A percentile compares a stretch with the other conserved stretches of the same genome.
These are phyloP conservation scores for Microascus cirrosus DNA, from an alignment of 2,329 filamentous ascomycete genomes.

Conservation along the genomic window DNA sequence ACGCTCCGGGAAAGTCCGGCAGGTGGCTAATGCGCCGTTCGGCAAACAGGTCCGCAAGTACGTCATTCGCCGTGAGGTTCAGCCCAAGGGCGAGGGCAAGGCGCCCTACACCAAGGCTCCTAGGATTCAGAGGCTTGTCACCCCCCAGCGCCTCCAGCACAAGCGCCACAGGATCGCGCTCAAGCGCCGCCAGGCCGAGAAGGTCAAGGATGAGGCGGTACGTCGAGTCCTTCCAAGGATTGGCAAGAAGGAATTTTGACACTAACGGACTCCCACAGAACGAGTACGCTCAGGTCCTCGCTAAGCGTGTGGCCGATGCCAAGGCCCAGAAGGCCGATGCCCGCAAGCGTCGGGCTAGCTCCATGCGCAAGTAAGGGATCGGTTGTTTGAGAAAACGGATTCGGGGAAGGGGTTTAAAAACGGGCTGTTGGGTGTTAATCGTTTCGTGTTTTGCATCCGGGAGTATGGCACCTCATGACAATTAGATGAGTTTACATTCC, in stretches of 20 bases:
- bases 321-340: constrained; percentile 88
- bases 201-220: constrained; percentile 98
- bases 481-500: neutral
- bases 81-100: constrained; percentile 95
- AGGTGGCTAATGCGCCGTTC: constrained; percentile 18
- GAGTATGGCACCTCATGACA: neutral
- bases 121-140: constrained; percentile 99
- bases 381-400: constrained; percentile 11
- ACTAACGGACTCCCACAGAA: constrained; percentile 48
- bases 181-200: constrained; percentile 96
- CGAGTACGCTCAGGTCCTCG: constrained; percentile 92
- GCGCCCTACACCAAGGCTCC: constrained; percentile 99
- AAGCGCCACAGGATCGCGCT: constrained; percentile 97
- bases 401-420: neutral
- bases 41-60: constrained; percentile 82
- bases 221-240: constrained; percentile 24
- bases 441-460: constrained; percentile 1
- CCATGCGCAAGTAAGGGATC: constrained; percentile 72
- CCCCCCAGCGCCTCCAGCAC: constrained; percentile 99
- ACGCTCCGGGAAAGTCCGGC: neutral
- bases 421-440: neutral
- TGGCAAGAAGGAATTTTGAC: neutral
- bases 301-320: constrained; percentile 94
- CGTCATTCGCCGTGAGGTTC: constrained; percentile 97
- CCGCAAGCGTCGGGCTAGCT: constrained; percentile 94